Conservation (phyloP, 2,329 filamentous ascomycete genomes). For the Cladorrhinum sp. region DNA sequence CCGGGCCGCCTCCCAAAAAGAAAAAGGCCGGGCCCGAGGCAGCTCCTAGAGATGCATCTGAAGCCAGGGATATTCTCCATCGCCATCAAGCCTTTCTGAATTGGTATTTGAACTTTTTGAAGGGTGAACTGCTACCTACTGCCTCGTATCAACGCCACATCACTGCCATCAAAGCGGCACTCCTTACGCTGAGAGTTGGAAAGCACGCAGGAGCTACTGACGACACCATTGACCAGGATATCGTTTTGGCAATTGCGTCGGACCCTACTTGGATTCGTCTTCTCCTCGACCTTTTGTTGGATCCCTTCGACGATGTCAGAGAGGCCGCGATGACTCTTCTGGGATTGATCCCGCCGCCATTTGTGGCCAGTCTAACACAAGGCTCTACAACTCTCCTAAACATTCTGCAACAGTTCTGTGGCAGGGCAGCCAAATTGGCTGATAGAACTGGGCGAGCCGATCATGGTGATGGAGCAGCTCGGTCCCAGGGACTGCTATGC, state of each 20-base stretch:
- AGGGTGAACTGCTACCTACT: constrained; percentile 71
- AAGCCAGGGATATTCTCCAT: constrained; percentile 36
- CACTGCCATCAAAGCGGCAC: constrained; percentile 69
- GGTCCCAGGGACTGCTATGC: constrained; percentile 68
- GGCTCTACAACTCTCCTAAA: constrained; percentile 24
- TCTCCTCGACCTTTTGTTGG: constrained; percentile 75
- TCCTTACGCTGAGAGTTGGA: constrained; percentile 65
- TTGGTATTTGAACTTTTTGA: constrained; percentile 73
- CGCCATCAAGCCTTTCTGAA: constrained; percentile 63
- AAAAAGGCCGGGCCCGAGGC: constrained; percentile 25
- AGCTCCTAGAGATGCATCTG: constrained; percentile 19
- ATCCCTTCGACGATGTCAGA: constrained; percentile 91
- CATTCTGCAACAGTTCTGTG: constrained; percentile 47
- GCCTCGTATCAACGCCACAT: constrained; percentile 89
- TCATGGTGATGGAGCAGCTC: constrained; percentile 86
- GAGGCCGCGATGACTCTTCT: constrained; percentile 53
- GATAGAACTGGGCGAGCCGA: constrained; percentile 77
- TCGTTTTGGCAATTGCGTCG: constrained; percentile 31
- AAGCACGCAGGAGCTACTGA: constrained; percentile 42
- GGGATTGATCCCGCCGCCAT: constrained; percentile 44
- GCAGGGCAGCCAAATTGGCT: constrained; percentile 55
- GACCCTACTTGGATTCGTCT: constrained; percentile 56
- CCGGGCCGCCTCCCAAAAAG: constrained; percentile 18
- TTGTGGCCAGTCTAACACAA: constrained; percentile 26
- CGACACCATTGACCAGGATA: constrained; percentile 27